Evolutionary conservation across 2,329 filamentous ascomycete species (phyloP), one percentile per base, ranked within the genome.

Genomic region (Aspergillus fischeri): DNA sequence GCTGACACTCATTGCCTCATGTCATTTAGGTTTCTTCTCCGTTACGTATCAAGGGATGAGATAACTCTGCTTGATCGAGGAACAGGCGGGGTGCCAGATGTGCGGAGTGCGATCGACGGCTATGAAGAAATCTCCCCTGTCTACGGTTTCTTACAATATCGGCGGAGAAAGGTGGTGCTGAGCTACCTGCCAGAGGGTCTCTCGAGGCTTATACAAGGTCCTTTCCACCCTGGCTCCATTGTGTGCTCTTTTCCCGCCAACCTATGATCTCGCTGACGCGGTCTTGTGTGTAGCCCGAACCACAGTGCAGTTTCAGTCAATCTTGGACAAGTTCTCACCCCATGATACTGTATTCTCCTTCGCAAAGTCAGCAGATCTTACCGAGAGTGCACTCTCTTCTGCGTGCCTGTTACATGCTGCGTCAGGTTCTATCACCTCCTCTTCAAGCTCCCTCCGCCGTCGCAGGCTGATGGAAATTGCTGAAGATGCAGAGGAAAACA

Each of bases 151-250:
- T 78, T 99, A 65, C 87, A 90, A 67, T 97, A 97, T 75, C 83
- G 93, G 56, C 86, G 92, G 70, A 86, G 92, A 71, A 97, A 92
- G 75, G 89, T 97, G 51, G 78, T 99, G 59, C 84, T 99, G 73
- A 97, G 94, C 78, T 96, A 94, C 73, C 83, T 96, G 60, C 94
- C 93, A 1, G 91, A 96, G 59, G 90, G 88, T 58, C 93, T 92
- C 63, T 97, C 94, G 61, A 85, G 94, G 67, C 80, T 99, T 55
- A 81, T 99, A 54, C 90, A 96, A 89, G 94, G 94, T 96, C 76
- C 65, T 24, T 24, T 24, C 10, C 44, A 45, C 20, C 10, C 21
- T 24, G 21, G 85, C 73, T 50, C 27, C 6, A n/a, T 42, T 17
- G 10, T 48, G 14, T 24, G 35, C 14, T 3, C 32, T 47, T 38